These are phyloP conservation scores for Chlorella vulgaris DNA, from an alignment of 139 green algal genomes.

Conservation along the genomic window DNA sequence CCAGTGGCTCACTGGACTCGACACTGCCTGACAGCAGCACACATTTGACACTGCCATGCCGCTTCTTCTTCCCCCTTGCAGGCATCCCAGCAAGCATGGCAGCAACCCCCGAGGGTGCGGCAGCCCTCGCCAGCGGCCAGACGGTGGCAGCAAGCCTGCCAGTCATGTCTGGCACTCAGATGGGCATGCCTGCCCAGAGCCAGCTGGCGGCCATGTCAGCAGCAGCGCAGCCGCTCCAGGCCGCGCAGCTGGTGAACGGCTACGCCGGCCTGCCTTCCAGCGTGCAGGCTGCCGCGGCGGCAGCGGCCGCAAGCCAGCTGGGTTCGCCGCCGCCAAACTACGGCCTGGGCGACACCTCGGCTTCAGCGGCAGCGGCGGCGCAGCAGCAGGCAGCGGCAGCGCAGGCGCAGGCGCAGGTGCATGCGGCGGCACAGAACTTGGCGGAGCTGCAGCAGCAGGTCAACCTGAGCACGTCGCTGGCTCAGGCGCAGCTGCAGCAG, in stretches of 20 bases:
- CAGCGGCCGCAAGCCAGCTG: slow-evolving; percentile 11
- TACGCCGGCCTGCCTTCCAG: slow-evolving; percentile 6
- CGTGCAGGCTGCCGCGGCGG: slow-evolving; percentile 1
- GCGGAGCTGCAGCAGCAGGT: slow-evolving; percentile 30
- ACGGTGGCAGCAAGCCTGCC: not conserved
- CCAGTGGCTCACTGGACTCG: not conserved
- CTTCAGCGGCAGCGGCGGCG: not conserved
- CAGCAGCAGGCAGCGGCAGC: slow-evolving; percentile 13
- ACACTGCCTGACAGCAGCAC: no score
- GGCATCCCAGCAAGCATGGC: slow-evolving; percentile 31
- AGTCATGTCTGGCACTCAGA: slow-evolving; percentile 9
- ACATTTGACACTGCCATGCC: no score
- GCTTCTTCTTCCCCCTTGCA: not conserved
- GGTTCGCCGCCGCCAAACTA: slow-evolving; percentile 11
- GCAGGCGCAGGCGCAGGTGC: slow-evolving; percentile 17
- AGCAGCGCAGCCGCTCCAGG: not conserved
- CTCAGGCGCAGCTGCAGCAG: slow-evolving; percentile 29
- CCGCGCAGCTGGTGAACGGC: not conserved
- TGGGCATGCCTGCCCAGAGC: not conserved
- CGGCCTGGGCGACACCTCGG: slow-evolving; percentile 4
- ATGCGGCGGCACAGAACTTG: slow-evolving; percentile 14
- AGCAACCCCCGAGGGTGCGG: slow-evolving; percentile 14
- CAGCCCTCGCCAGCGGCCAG: slow-evolving; percentile 19
- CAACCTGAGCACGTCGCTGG: slow-evolving; percentile 25
- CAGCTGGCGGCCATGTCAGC: slow-evolving; percentile 19